Conservation (phyloP, 495 filamentous ascomycete species). For the Aspergillus sclerotioniger region DNA sequence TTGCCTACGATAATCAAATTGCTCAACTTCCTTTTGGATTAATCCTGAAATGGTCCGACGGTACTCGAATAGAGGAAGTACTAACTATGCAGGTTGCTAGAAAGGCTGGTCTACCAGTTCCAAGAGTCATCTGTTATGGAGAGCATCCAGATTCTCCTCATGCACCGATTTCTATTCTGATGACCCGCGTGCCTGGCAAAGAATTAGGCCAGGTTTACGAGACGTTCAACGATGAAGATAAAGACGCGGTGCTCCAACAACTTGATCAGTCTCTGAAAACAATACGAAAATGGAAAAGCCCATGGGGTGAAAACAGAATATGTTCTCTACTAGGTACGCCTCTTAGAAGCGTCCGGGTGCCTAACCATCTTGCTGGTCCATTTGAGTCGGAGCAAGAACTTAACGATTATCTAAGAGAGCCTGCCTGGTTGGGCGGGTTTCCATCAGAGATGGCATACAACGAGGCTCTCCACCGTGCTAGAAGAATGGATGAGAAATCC, state of each 20-base stretch:
- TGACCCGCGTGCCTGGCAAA: conserved; percentile 33
- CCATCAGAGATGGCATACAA: conserved; percentile 15
- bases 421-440: conserved; percentile 21
- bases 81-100: conserved; percentile 36
- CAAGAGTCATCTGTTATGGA: conserved; percentile 39
- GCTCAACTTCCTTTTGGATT: conserved; percentile 34
- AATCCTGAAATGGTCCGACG: conserved; percentile 42
- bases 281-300: conserved; percentile 24
- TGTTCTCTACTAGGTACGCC: background rate
- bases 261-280: conserved; percentile 22
- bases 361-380: conserved; percentile 21
- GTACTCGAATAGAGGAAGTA: conserved; percentile 41
- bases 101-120: conserved; percentile 38
- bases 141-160: conserved; percentile 33
- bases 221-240: conserved; percentile 21
- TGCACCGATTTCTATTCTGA: conserved; percentile 34
- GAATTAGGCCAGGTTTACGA: conserved; percentile 29
- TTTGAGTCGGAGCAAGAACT: conserved; percentile 23
- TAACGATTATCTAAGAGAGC: conserved; percentile 21
- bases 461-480: conserved; percentile 13
- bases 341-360: conserved; percentile 21
- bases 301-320: background rate
- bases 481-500: background rate
- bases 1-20: conserved; percentile 23
- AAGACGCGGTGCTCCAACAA: conserved; percentile 19